Evolutionary conservation across 306 rosid genomes (phyloP).

Genomic region (Quercus mongolica): DNA sequence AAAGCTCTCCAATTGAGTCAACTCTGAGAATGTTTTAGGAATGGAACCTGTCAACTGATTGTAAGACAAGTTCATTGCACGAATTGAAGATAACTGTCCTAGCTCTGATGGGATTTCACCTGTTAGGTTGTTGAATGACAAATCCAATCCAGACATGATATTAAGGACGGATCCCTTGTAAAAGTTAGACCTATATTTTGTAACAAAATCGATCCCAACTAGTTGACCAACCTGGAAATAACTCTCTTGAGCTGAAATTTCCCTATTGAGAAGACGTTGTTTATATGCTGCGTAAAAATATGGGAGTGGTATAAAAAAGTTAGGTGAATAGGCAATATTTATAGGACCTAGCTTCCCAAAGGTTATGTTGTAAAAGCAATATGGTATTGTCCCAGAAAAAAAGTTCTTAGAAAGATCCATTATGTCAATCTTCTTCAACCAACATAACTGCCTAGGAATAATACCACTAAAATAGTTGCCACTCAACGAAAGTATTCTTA

Average conservation of each 20-base stretch:
- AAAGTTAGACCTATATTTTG: conserved; percentile 2
- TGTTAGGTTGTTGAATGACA: not conserved
- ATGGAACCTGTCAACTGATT: conserved; percentile 5
- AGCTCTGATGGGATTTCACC: not conserved
- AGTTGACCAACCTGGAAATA: fast-evolving
- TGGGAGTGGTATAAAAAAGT: fast-evolving
- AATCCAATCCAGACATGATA: not conserved
- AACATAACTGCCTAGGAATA: conserved; percentile 9
- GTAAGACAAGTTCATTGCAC: conserved; percentile 12
- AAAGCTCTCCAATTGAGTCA: not conserved
- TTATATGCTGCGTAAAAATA: no score
- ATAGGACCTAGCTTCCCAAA: not conserved
- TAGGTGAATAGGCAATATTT: fast-evolving
- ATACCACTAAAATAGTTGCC: conserved; percentile 8
- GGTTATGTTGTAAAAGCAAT: no score
- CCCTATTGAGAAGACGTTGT: no score
- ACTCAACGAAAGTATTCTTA: not conserved
- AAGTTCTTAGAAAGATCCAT: conserved; percentile 4
- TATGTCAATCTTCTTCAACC: not conserved
- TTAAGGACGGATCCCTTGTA: conserved; percentile 7
- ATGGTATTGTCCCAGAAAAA: no score
- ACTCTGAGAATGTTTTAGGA: not conserved
- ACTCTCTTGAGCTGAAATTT: no score
- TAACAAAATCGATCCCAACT: conserved; percentile 5
- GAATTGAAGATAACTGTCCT: not conserved